phyloP scores from a whole-genome alignment of 345 rosid species.

The Pugionium dolabratum region DNA sequence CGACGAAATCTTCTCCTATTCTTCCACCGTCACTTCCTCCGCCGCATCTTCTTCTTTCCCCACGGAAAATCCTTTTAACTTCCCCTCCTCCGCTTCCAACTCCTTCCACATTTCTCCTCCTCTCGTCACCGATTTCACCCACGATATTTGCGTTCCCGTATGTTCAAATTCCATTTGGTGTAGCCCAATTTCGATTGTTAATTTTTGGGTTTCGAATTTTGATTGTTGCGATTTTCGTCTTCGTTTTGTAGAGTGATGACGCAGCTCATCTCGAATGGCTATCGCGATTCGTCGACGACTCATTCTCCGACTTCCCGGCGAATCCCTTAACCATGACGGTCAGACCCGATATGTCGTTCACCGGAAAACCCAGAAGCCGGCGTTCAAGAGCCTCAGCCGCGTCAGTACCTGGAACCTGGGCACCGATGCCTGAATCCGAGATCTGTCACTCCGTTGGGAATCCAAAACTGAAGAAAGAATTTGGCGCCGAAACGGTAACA shows the following conservation, averaged over 20 bases:
- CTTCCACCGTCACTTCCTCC: constrained; percentile 34
- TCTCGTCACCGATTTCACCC: constrained; percentile 50
- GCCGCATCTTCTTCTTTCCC: constrained; percentile 34
- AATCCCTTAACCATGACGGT: constrained; percentile 42
- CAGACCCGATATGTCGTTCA: constrained; percentile 46
- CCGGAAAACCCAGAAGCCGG: constrained; percentile 52
- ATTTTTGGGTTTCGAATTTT: background rate
- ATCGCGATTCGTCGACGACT: constrained; percentile 74
- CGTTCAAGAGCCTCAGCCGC: constrained; percentile 48
- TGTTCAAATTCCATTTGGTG: background rate
- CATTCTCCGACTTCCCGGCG: constrained; percentile 55
- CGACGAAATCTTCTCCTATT: constrained; percentile 47
- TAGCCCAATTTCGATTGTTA: background rate
- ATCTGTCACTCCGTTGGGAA: constrained; percentile 35
- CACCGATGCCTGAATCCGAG: constrained; percentile 36
- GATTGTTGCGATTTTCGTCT: background rate
- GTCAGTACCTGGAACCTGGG: constrained; percentile 36
- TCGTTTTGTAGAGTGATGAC: constrained; percentile 60
- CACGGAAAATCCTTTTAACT: constrained; percentile 27
- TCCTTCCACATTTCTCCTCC: constrained; percentile 37
- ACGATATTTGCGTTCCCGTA: constrained; percentile 71
- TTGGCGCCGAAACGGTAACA: background rate
- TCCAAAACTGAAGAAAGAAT: constrained; percentile 35
- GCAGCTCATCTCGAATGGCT: constrained; percentile 89
- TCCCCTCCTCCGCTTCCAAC: constrained; percentile 35